These are phyloP conservation scores for Trametes sanguinea DNA, from an alignment of 768 basidiomycete species.

Conservation along the genomic window DNA sequence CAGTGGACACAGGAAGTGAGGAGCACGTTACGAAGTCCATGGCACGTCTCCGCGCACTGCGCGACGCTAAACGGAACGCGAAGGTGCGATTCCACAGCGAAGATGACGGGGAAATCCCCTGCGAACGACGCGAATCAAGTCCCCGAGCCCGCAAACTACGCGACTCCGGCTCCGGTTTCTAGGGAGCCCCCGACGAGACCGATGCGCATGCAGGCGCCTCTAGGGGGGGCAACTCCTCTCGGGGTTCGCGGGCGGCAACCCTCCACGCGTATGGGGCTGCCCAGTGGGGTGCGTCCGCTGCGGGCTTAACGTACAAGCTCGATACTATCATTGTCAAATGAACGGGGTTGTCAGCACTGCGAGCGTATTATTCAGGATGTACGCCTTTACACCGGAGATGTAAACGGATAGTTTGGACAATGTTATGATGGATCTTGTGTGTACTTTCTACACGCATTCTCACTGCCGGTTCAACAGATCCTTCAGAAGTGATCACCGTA, in stretches of 20 bases:
- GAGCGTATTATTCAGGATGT: too few species aligned
- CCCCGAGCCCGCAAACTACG: background rate
- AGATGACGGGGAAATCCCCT: slow-evolving; percentile 4
- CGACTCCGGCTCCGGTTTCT: background rate
- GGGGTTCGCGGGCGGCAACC: slow-evolving; percentile 23
- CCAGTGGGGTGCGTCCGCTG: slow-evolving; percentile 26
- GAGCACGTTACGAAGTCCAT: slow-evolving; percentile 23
- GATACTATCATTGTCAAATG: too few species aligned
- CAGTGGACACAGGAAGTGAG: slow-evolving; percentile 11
- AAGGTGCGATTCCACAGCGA: slow-evolving; percentile 26
- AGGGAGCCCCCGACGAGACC: slow-evolving; percentile 13
- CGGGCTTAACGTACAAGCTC: slow-evolving; percentile 14
- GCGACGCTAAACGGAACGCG: slow-evolving; percentile 29
- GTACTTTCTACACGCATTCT: background rate
- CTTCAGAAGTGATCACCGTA: too few species aligned
- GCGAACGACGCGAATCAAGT: background rate
- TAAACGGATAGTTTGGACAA: too few species aligned
- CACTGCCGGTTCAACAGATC: background rate
- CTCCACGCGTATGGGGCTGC: slow-evolving; percentile 22
- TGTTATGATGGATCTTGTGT: too few species aligned
- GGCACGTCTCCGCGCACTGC: slow-evolving; percentile 27
- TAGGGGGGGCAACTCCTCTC: slow-evolving; percentile 6
- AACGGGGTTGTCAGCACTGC: too few species aligned
- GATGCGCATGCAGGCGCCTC: slow-evolving; percentile 9
- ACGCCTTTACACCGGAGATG: too few species aligned